Evolutionary conservation across 192 early-diverging fungal genomes (phyloP).

Genomic region (Entophlyctis luteolus): DNA sequence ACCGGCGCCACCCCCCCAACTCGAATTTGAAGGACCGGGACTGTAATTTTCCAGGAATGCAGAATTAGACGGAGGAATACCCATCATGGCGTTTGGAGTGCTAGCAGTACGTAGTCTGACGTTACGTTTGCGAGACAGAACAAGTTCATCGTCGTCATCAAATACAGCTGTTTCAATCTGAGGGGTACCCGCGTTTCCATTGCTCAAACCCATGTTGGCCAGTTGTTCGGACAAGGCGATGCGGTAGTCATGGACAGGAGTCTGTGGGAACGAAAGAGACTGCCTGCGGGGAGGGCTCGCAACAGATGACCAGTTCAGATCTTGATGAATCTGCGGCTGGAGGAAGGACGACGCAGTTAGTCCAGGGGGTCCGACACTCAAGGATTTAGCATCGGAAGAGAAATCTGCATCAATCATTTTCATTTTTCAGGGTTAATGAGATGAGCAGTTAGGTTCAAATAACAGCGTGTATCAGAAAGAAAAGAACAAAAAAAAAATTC

Average conservation of each 20-base stretch:
- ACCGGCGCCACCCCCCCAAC: not conserved
- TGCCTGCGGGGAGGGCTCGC: conserved; percentile 54
- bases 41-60: not conserved
- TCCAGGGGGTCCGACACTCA: not conserved
- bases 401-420: not conserved
- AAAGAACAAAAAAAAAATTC: not conserved
- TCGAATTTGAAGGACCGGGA: not conserved
- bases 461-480: not conserved
- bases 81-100: conserved; percentile 32
- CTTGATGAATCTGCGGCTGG: conserved; percentile 5
- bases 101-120: conserved; percentile 33
- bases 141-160: conserved; percentile 29
- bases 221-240: not conserved
- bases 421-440: not conserved
- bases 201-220: conserved; percentile 18
- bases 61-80: not conserved
- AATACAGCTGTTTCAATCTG: not conserved
- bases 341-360: not conserved
- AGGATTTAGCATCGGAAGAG: not conserved
- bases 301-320: conserved; percentile 52
- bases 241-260: conserved; percentile 35
- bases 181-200: not conserved
- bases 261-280: conserved; percentile 48
- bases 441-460: not conserved
- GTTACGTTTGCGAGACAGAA: conserved; percentile 32